A percentile compares a stretch with the other conserved stretches of the same genome.
Conservation (phyloP, 257 asterid genomes). For the Ajuga chamaepitys region DNA sequence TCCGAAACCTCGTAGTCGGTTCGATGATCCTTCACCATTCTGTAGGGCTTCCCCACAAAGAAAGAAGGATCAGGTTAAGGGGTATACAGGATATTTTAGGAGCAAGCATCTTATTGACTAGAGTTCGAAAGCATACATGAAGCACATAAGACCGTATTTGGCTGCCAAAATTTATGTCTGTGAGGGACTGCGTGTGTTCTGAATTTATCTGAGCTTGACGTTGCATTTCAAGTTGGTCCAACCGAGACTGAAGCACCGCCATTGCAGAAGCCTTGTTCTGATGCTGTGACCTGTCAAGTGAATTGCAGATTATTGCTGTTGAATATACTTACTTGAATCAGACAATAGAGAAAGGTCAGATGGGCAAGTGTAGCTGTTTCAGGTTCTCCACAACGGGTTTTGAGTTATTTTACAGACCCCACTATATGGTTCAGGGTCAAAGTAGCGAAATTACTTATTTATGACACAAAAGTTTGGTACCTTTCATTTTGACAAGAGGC, state of each 20-base stretch:
- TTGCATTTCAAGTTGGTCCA: conserved; percentile 85
- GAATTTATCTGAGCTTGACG: conserved; percentile 78
- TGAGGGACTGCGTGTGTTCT: conserved; percentile 78
- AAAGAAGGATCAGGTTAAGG: neutral
- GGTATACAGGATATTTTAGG: neutral
- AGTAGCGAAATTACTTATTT: neutral
- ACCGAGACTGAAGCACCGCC: conserved; percentile 93
- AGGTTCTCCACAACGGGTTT: too few species aligned
- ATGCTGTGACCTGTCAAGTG: conserved; percentile 73
- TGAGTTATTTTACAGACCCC: too few species aligned
- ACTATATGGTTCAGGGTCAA: neutral
- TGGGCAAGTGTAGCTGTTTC: too few species aligned
- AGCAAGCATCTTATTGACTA: neutral
- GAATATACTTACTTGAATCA: too few species aligned
- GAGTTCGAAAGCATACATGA: conserved; percentile 46
- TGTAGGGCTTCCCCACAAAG: conserved; percentile 60
- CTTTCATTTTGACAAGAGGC: conserved; percentile 94
- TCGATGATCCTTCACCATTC: conserved; percentile 97
- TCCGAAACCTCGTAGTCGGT: conserved; percentile 88
- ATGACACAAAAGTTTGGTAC: conserved; percentile 20
- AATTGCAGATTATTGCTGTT: too few species aligned
- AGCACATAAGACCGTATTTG: conserved; percentile 90
- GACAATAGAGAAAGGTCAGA: too few species aligned
- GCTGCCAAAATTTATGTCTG: conserved; percentile 87
- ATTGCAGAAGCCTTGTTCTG: conserved; percentile 89